Evolutionary conservation across 331 rosid genomes (phyloP).

Genomic region (Stylosanthes scabra): DNA sequence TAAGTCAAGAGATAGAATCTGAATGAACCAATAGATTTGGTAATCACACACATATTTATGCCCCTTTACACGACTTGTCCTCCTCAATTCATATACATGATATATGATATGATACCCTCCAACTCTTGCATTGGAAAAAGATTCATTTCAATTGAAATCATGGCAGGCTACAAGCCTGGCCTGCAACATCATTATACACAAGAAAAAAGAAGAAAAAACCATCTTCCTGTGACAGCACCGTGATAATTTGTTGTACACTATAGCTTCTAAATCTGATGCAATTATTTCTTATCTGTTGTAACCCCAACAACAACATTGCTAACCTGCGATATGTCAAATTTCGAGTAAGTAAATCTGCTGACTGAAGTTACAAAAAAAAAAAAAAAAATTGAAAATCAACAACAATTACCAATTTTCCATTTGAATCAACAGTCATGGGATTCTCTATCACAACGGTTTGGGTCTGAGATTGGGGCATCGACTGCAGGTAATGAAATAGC

Average conservation of each 20-base stretch:
- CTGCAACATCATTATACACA: slow-evolving; percentile 46
- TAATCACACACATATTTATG: slow-evolving; percentile 39
- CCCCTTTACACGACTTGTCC: slow-evolving; percentile 30
- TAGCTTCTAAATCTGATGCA: slow-evolving; percentile 23
- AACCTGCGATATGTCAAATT: slow-evolving; percentile 66
- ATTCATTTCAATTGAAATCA: slow-evolving; percentile 32
- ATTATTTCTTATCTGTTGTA: slow-evolving; percentile 82
- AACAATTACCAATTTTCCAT: slow-evolving; percentile 91
- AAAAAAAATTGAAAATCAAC: slow-evolving; percentile 10
- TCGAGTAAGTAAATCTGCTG: slow-evolving; percentile 19
- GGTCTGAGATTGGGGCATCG: slow-evolving; percentile 68
- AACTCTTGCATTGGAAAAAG: slow-evolving; percentile 30
- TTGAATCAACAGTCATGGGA: slow-evolving; percentile 94
- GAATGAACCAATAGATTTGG: slow-evolving; percentile 47
- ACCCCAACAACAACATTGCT: slow-evolving; percentile 98
- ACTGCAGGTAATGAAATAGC: slow-evolving; percentile 48
- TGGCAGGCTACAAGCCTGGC: slow-evolving; percentile 33
- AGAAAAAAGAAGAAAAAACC: background rate
- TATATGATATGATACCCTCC: slow-evolving; percentile 30
- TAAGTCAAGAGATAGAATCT: slow-evolving; percentile 27
- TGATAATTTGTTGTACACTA: slow-evolving; percentile 36
- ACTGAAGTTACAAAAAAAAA: background rate
- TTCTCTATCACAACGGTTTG: slow-evolving; percentile 97
- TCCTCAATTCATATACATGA: slow-evolving; percentile 39
- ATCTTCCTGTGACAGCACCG: slow-evolving; percentile 31